A percentile compares a stretch with the other conserved stretches of the same genome.
phyloP scores from a whole-genome alignment of 306 rosid species.

The Vachellia collinsii region DNA sequence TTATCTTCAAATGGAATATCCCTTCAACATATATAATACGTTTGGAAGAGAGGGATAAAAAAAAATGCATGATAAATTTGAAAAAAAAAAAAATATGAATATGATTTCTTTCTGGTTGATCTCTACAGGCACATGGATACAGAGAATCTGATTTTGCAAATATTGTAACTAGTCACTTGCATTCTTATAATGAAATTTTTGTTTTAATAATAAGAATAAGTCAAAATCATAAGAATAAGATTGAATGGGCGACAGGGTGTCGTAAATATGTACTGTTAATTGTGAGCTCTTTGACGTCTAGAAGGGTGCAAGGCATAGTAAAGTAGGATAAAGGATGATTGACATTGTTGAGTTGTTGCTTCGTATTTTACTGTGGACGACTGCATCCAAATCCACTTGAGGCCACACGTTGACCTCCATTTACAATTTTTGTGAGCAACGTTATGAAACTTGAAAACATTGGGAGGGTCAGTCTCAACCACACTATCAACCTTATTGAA shows the following conservation, averaged over 20 bases:
- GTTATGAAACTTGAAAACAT: neutral
- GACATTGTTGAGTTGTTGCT: neutral
- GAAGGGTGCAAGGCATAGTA: neutral
- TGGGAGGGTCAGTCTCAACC: neutral
- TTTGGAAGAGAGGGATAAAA: neutral
- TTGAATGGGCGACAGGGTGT: neutral
- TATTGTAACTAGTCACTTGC: neutral
- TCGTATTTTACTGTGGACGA: neutral
- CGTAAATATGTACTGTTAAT: no score
- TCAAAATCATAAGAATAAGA: neutral
- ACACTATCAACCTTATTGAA: neutral
- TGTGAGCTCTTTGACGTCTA: slow-evolving; percentile 4
- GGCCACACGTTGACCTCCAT: neutral
- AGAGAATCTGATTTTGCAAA: neutral
- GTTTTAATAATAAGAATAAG: neutral
- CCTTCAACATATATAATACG: neutral
- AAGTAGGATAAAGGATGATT: neutral
- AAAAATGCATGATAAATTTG: neutral
- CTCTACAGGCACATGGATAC: neutral
- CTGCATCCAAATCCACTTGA: neutral
- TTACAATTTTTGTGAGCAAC: neutral
- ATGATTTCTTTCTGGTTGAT: neutral
- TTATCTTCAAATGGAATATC: neutral
- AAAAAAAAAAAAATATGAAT: neutral
- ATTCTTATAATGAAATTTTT: no score